These are phyloP conservation scores for Galerina sulciceps DNA, from an alignment of 768 basidiomycete genomes.

Conservation along the genomic window DNA sequence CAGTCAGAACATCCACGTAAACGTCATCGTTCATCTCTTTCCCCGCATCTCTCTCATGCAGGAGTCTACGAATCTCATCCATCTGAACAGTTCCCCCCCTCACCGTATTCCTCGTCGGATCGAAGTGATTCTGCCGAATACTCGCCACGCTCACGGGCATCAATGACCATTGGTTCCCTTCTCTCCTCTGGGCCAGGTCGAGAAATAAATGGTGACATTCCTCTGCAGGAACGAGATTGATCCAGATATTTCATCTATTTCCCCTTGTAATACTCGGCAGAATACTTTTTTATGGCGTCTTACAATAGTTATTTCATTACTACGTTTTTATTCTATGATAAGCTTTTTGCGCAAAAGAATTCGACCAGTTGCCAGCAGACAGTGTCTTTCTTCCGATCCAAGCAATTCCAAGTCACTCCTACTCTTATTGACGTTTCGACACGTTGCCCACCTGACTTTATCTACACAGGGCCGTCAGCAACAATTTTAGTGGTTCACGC, in stretches of 20 bases:
- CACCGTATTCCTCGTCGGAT: conserved; percentile 74
- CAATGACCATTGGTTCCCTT: conserved; percentile 82
- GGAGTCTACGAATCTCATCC: conserved; percentile 45
- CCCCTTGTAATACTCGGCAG: conserved; percentile 7
- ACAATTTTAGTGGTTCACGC: background rate
- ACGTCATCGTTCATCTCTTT: conserved; percentile 66
- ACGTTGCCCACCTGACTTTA: too few species aligned
- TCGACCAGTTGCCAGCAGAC: background rate
- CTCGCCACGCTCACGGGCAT: conserved; percentile 71
- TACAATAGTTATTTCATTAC: conserved; percentile 13
- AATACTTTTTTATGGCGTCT: conserved; percentile 1
- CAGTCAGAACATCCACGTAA: conserved; percentile 56
- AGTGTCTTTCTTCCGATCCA: background rate
- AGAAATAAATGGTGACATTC: conserved; percentile 38
- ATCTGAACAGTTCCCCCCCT: conserved; percentile 63
- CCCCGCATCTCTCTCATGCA: conserved; percentile 51
- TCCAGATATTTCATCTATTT: conserved; percentile 10
- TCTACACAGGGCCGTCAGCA: too few species aligned
- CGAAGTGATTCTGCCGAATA: conserved; percentile 68
- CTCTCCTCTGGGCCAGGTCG: conserved; percentile 52
- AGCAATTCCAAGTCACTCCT: background rate
- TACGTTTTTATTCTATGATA: conserved; percentile 14
- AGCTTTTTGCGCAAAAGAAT: conserved; percentile 10
- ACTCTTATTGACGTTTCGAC: too few species aligned
- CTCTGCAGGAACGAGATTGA: conserved; percentile 32